Percentiles rank a stretch among this genome's conserved stretches.
phyloP scores from a whole-genome alignment of 179 eudicot species.

The Spergularia azorica region DNA sequence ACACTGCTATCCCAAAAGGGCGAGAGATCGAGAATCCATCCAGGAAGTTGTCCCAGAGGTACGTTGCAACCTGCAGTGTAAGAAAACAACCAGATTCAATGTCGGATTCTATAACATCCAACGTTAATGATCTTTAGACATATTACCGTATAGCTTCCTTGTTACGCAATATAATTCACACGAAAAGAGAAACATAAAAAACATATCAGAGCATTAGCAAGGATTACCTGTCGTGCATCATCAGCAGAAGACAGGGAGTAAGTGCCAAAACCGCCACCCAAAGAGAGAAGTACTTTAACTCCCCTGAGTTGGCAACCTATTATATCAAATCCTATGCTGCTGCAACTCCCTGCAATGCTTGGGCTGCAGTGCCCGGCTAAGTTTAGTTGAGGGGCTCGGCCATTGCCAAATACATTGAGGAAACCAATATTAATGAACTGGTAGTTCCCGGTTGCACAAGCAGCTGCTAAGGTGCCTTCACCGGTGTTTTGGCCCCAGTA shows the following conservation, averaged over 20 bases:
- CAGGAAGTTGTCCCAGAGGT: conserved; percentile 45
- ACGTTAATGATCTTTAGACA: too few species aligned
- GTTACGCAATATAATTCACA: too few species aligned
- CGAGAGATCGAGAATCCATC: conserved; percentile 34
- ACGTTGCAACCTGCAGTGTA: conserved; percentile 22
- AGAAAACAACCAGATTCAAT: neutral
- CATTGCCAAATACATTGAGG: conserved; percentile 44
- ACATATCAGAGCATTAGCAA: conserved; percentile 4
- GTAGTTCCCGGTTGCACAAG: conserved; percentile 54
- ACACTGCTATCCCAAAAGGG: conserved; percentile 36
- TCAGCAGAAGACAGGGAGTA: conserved; percentile 38
- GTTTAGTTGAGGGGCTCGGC: conserved; percentile 42
- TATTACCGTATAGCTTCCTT: neutral
- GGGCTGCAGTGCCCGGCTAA: conserved; percentile 55
- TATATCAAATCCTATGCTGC: conserved; percentile 26
- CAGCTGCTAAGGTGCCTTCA: conserved; percentile 46
- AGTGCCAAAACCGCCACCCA: conserved; percentile 39
- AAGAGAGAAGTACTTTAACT: conserved; percentile 41
- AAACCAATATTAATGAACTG: conserved; percentile 37
- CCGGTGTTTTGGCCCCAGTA: conserved; percentile 58
- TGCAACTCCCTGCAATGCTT: conserved; percentile 24
- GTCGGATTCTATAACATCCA: neutral
- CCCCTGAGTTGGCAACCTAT: conserved; percentile 30
- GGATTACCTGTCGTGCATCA: conserved; percentile 32
- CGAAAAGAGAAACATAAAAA: conserved; percentile 15